Percentiles rank a stretch among this genome's conserved stretches.
Evolutionary conservation across 331 rosid species (phyloP).

Genomic region (Telfairia occidentalis): DNA sequence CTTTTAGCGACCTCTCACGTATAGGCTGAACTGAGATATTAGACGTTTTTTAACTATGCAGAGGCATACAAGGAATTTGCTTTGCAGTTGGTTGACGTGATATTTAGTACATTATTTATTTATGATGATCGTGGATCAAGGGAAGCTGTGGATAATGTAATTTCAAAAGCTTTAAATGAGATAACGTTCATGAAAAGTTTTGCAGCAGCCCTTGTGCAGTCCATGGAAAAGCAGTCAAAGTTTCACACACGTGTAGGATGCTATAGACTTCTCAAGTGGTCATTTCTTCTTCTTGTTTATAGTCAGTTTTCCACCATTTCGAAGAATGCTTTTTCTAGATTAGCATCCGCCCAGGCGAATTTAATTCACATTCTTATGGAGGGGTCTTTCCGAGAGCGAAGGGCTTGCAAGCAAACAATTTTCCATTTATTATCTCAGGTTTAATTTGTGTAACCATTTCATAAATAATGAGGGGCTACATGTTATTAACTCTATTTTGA

Average conservation of each 20-base stretch:
- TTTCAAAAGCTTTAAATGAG: slow-evolving; percentile 45
- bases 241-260: slow-evolving; percentile 58
- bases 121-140: slow-evolving; percentile 79
- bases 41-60: slow-evolving; percentile 12
- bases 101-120: slow-evolving; percentile 51
- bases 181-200: slow-evolving; percentile 73
- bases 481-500: slow-evolving; percentile 2
- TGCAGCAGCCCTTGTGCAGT: slow-evolving; percentile 77
- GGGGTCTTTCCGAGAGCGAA: slow-evolving; percentile 48
- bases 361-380: slow-evolving; percentile 39
- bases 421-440: slow-evolving; percentile 72
- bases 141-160: slow-evolving; percentile 69
- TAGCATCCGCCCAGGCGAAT: slow-evolving; percentile 61
- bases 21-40: not conserved
- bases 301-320: slow-evolving; percentile 61
- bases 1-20: not conserved
- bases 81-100: slow-evolving; percentile 42
- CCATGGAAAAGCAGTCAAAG: slow-evolving; percentile 70
- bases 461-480: not conserved
- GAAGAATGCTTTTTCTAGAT: slow-evolving; percentile 74
- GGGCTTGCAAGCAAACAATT: slow-evolving; percentile 55
- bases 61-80: slow-evolving; percentile 34
- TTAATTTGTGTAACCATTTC: slow-evolving; percentile 10
- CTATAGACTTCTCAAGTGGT: slow-evolving; percentile 75
- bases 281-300: slow-evolving; percentile 55